Evolutionary conservation across 768 basidiomycete genomes (phyloP).

Genomic region (Dendrothele bispora): DNA sequence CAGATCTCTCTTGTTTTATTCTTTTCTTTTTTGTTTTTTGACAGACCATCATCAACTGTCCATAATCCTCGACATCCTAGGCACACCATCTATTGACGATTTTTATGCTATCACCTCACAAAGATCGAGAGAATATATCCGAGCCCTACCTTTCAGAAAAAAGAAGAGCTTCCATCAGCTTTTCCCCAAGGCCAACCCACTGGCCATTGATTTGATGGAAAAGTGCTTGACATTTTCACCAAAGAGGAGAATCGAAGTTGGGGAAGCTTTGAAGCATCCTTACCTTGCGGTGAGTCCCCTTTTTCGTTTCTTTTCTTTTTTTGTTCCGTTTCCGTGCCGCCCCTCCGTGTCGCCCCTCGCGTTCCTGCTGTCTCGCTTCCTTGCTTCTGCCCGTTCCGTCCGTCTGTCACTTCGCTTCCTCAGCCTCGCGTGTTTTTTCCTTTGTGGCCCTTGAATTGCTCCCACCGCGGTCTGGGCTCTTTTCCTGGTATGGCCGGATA

Average conservation of each 20-base stretch:
- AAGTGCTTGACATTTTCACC: conserved; percentile 85
- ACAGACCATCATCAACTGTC: conserved; percentile 91
- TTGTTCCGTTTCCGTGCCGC: conserved; percentile 8
- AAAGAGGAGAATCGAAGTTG: conserved; percentile 83
- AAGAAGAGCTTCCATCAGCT: conserved; percentile 68
- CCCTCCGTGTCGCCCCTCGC: too few relatives aligned
- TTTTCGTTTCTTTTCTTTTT: not conserved
- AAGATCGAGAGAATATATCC: conserved; percentile 78
- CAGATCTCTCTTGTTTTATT: too few relatives aligned
- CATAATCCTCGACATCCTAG: conserved; percentile 92
- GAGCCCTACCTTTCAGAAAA: conserved; percentile 85
- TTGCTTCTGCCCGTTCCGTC: not conserved
- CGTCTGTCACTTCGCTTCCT: not conserved
- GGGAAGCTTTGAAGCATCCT: conserved; percentile 85
- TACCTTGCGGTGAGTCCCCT: conserved; percentile 67
- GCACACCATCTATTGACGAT: conserved; percentile 88
- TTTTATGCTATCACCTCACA: conserved; percentile 73
- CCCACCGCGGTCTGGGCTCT: not conserved
- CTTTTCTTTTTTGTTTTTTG: too few relatives aligned
- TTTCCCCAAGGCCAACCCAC: conserved; percentile 60
- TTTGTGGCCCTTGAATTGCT: not conserved
- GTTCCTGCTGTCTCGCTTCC: too few relatives aligned
- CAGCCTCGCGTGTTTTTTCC: not conserved
- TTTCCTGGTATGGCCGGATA: too few relatives aligned
- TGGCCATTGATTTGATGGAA: conserved; percentile 74